These are phyloP conservation scores for Podospora australis DNA, from an alignment of 495 filamentous ascomycete genomes.

Conservation along the genomic window DNA sequence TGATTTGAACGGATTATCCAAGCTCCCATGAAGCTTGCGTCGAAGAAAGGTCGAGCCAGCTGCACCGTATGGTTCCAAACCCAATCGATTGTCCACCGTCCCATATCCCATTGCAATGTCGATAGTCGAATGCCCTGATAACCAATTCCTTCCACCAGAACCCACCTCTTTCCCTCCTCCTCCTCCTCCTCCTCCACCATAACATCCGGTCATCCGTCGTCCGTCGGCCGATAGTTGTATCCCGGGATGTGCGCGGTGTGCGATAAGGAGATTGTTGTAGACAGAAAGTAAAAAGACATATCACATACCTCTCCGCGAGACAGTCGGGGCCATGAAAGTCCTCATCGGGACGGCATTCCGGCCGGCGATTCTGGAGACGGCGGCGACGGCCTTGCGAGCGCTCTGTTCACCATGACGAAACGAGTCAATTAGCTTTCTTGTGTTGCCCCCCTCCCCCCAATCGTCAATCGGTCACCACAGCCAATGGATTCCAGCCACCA, in stretches of 20 bases:
- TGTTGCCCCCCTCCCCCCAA: not conserved
- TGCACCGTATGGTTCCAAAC: too few species aligned
- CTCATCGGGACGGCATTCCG: constrained; percentile 66
- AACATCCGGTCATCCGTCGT: not conserved
- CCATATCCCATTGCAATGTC: too few species aligned
- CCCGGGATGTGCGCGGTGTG: not conserved
- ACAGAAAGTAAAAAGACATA: constrained; percentile 24
- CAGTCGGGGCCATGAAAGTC: constrained; percentile 73
- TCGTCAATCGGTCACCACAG: not conserved
- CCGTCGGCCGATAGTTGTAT: not conserved
- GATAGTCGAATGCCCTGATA: too few species aligned
- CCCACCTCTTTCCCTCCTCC: not conserved
- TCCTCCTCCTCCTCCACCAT: not conserved
- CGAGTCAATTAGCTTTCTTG: constrained; percentile 15
- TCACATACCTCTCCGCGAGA: constrained; percentile 63
- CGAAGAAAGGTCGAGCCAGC: too few species aligned
- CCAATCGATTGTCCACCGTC: too few species aligned
- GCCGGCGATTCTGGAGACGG: constrained; percentile 61
- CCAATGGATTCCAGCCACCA: too few species aligned
- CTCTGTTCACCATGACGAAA: constrained; percentile 26
- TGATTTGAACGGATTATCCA: too few species aligned
- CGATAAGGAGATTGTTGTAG: constrained; percentile 10
- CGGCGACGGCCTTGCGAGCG: constrained; percentile 71
- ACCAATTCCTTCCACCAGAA: too few species aligned
- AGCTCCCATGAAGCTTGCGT: too few species aligned